Base-by-base conservation (phyloP, 495 filamentous ascomycete species). In the Aspergillus cristatus region DNA sequence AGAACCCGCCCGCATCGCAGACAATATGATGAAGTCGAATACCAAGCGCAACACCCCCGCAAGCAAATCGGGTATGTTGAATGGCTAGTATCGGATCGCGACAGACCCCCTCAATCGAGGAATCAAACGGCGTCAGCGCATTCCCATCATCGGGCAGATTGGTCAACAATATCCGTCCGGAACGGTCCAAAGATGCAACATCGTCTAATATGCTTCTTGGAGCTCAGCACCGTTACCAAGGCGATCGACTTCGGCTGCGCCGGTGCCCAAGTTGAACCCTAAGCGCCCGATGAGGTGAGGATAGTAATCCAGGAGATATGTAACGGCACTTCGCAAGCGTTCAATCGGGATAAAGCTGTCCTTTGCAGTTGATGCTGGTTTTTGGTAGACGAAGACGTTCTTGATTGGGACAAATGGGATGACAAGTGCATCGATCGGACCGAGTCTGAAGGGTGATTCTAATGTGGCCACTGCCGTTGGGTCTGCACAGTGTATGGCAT, bases 221-320 rank as follows among this genome's bases (percentile, higher is more conserved):
- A 30, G 28, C n/a, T 30, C 28, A n/a, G 28, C 28, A 14, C 28
- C 28, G 5, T 4, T 30, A 6, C 28, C 28, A 6, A 30, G 28
- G 10, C 13, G 28, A n/a, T 12, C 13, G 28, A 30, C n/a, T 11
- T 30, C 28, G 6, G 34, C 2, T 22, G 28, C 40, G 17, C 14
- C 18, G 22, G 11, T 32, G 10, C 8, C 16, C n/a, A 33, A 5
- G 14, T 42, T 35, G 8, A 17, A 18, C 10, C 29, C 25, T n/a
- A 42, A 24, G 14, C 40, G 40, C 2, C 33, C 40, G n/a, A 33
- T 42, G 17, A 42, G 17, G 12, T 42, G 40, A 4, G 40, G 40
- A 25, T 42, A 42, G 16, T 42, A 22, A 17, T 42, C 33, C 3
- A 42, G 33, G 1, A 42, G 33, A 15, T 37, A 20, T 0, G 34